Evolutionary conservation across 352 stramenopile genomes (phyloP), one percentile per base, ranked within the genome.

Genomic region (Globisporangium barbulae): DNA sequence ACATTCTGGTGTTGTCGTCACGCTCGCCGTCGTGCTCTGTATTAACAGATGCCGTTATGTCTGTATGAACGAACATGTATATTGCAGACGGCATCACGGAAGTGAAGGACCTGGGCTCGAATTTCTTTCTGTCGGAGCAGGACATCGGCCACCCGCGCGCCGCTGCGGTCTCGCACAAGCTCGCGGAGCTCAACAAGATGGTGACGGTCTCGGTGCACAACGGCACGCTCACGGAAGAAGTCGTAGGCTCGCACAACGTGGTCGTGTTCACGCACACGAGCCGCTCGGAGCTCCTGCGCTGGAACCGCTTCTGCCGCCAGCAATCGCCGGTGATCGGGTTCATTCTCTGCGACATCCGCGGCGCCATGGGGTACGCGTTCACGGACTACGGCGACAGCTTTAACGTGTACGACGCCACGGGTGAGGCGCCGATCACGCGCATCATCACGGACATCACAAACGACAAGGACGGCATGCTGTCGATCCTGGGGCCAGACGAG

Each of bases 111-210:
- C 69, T 97, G n/a, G 93, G 93, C 30, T 69, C 69, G n/a, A 98
- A 98, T 66, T 98, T 98, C 62, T 98, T 98, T 66, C 70, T 98
- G 17, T 81, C 76, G 44, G 88, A 97, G 69, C 59, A 84, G 39
- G 85, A 96, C 62, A 75, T 96, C 13, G 87, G 86, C 9, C 67
- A 81, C 17, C 83, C 88, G 8, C 80, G 88, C 25, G 85, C 83
- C 4, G 49, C 64, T 2, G 82, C 81, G 1, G 83, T 89, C 49
- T 69, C 79, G 25, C 82, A 94, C 74, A 90, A 89, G 74, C 76
- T 98, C 33, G 84, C 89, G 33, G 92, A 97, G 69, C 77, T 98
- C 8, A 98, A 98, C 79, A 94, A 94, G 70, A 90, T 96, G 78
- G 90, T 97, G 61, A 74, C 71, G 0, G 85, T 97, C 2, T 78